A percentile compares a stretch with the other conserved stretches of the same genome.
Evolutionary conservation across 192 early-diverging fungal genomes (phyloP).

Genomic region (Backusella mclennaniae): DNA sequence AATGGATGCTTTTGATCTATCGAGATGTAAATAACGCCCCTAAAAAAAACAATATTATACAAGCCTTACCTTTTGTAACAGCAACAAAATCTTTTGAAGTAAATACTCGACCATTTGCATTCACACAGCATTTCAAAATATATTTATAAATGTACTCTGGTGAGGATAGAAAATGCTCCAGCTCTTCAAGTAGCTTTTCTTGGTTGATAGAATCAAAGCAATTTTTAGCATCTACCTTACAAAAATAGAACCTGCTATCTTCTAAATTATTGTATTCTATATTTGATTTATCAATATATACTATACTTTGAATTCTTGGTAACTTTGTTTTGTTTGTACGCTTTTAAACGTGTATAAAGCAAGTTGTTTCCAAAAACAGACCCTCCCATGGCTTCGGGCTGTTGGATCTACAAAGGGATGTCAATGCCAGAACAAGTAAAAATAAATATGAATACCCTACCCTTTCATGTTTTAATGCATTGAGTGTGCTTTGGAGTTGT

Average conservation of each 20-base stretch:
- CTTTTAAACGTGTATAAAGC: neutral
- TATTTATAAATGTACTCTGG: neutral
- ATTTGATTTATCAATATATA: neutral
- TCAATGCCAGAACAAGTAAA: neutral
- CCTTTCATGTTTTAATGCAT: neutral
- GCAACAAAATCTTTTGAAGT: neutral
- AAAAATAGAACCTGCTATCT: neutral
- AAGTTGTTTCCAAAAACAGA: neutral
- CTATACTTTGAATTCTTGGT: neutral
- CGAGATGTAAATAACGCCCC: neutral
- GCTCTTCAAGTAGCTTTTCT: neutral
- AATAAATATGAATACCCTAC: neutral
- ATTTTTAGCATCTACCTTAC: neutral
- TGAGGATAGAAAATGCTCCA: neutral
- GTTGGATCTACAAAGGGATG: neutral
- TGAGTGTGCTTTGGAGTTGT: neutral
- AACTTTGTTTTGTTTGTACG: neutral
- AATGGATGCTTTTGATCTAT: neutral
- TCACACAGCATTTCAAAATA: neutral
- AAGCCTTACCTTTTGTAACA: neutral
- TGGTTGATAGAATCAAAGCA: slow-evolving; percentile 10
- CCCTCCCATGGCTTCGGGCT: neutral
- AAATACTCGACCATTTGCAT: neutral
- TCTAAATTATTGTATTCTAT: neutral
- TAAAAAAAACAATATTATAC: neutral